Percentiles rank a stretch among this genome's conserved stretches.
Conservation (phyloP, 1,284 basidiomycete genomes). For the Ustilago nuda region DNA sequence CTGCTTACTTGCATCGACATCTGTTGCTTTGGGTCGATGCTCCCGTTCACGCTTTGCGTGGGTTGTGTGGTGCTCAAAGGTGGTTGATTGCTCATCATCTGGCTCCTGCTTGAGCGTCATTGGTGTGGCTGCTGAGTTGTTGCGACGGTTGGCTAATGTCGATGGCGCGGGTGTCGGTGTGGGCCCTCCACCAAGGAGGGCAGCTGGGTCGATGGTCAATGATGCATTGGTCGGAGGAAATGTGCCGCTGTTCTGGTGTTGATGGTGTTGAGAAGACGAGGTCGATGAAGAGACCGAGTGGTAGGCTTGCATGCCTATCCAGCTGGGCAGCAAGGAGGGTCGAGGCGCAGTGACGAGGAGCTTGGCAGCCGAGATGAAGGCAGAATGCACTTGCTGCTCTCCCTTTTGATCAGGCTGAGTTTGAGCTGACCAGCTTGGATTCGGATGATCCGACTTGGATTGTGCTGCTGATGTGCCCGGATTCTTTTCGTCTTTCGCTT, state of each 20-base stretch:
- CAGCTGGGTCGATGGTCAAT: slow-evolving; percentile 42
- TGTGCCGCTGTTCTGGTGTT: slow-evolving; percentile 3
- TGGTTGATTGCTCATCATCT: slow-evolving; percentile 13
- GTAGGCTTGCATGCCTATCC: slow-evolving; percentile 42
- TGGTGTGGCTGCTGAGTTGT: slow-evolving; percentile 7
- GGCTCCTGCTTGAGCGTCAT: slow-evolving; percentile 46
- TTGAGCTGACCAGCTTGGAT: background rate
- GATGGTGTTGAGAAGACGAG: slow-evolving; percentile 4
- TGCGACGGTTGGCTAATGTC: slow-evolving; percentile 9
- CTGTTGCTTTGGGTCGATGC: background rate
- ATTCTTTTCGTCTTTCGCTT: slow-evolving; percentile 6
- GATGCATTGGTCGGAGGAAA: slow-evolving; percentile 20
- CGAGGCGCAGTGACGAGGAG: slow-evolving; percentile 1
- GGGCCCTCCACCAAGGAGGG: slow-evolving; percentile 15
- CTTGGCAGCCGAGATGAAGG: slow-evolving; percentile 15
- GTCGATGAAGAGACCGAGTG: slow-evolving; percentile 25
- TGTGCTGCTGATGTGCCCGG: background rate
- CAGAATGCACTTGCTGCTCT: background rate
- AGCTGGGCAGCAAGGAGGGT: background rate
- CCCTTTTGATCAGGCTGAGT: background rate
- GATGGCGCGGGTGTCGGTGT: slow-evolving; percentile 6
- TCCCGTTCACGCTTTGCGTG: background rate
- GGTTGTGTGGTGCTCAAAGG: background rate
- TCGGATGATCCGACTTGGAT: slow-evolving; percentile 10
- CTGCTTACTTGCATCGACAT: slow-evolving; percentile 4